Base-by-base conservation (phyloP, 495 filamentous ascomycete genomes). In the Aspergillus nanangensis region DNA sequence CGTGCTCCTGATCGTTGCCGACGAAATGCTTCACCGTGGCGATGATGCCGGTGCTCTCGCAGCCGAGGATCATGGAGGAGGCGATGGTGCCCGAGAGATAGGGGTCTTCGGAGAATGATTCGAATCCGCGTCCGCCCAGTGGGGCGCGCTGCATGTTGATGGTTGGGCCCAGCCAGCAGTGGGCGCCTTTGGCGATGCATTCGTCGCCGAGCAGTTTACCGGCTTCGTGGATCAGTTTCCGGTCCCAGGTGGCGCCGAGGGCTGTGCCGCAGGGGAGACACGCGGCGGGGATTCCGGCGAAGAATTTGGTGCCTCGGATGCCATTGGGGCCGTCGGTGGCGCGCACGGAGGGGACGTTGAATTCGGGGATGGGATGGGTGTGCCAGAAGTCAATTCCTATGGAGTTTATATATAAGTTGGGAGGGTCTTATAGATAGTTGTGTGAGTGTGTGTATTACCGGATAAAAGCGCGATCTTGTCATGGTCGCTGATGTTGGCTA, bases 21-120 rank as follows among this genome's bases (percentile, higher is more conserved):
- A 83, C 77, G 51, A 83, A 88, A 58, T 89, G 85, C 65, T 88
- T 89, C 43, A 83, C 66, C 0, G 79, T 81, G 3, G 84, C 75
- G 23, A 74, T 73, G 15, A 88, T 69, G 1, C 59, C 56, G n/a
- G 69, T 78, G 19, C 64, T 66, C 56, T 88, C 78, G 11, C 86
- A 74, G 8, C 84, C 84, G 33, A 67, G 70, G 38, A 83, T 74
- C n/a, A 82, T 66, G 4, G 75, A 68, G 1, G 76, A 78, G 4
- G 82, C 81, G 3, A 81, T 61, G 15, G 72, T 64, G 0, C 85
- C 85, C 5, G 82, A 70, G 14, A 89, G 65, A 36, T 79, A 61
- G 1, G 84, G 83, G 51, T 89, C 85, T 53, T 88, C 85, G 0
- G 82, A 82, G 33, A 86, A 78, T 8, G 77, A 81, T 61, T 89